Evolutionary conservation across 768 basidiomycete genomes (phyloP), one percentile per base, ranked within the genome.

Genomic region (Coprinellus aureogranulatus): DNA sequence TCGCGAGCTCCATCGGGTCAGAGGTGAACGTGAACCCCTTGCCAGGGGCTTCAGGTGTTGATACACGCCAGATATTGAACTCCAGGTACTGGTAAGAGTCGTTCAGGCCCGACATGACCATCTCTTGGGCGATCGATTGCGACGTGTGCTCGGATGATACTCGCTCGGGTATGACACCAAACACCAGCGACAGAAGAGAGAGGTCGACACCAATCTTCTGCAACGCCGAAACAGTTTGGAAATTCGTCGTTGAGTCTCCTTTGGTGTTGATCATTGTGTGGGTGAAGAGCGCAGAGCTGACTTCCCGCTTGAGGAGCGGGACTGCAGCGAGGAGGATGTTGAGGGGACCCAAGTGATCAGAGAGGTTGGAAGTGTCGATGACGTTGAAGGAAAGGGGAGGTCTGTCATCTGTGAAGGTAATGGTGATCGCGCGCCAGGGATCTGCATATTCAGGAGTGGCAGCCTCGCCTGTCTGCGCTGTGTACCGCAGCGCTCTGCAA

Each of bases 311-410:
- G 6, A 81, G 67, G 6, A 83, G 62, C 1, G 80, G 80, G 1
- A 71, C 56, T 0, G 74, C 62, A 2, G 68, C 66, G 31, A 74
- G 48, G 4, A 83, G 63, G 44, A 81, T 55, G 54, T 82, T 83
- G 20, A 82, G 57, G 10, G 80, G 63, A 0, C 80, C 81, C 16
- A 77, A 30, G 60, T 79, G 78, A 61, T 83, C 81, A 1, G 67
- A 61, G 30, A 83, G 67, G 57, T 82, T 81, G 22, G 81, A 82
- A 0, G 81, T 77, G 34, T 83, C 80, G 39, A 83, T 77, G 55
- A 79, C 70, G 56, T 77, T 69, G 61, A 82, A 83, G 1, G 55
- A 46, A 10, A 65, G 34, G 1, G 80, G 79, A 2, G 76, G 71
- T 30, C 59, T 20, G 37, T 75, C 72, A 10, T 60, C 66, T 2